phyloP scores from a whole-genome alignment of 2,329 filamentous ascomycete genomes.

The Botryotinia convoluta region DNA sequence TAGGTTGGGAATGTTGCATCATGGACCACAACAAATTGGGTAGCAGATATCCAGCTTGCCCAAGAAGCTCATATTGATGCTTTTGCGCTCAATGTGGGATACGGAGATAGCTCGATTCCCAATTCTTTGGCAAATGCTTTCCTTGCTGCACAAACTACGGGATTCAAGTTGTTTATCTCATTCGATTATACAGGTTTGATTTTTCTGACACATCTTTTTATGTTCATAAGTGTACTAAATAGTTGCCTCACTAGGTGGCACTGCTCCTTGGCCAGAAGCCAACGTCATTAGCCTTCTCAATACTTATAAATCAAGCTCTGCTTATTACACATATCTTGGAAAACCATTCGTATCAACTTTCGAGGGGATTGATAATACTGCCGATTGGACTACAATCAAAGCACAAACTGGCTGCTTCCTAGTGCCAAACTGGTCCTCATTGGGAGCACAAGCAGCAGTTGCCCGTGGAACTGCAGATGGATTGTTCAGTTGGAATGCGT shows the following conservation, averaged over 20 bases:
- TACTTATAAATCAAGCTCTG: neutral
- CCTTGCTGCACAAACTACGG: neutral
- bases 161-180: conserved; percentile 1
- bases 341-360: conserved; percentile 7
- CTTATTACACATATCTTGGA: neutral
- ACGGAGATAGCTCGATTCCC: neutral
- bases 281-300: neutral
- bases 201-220: neutral
- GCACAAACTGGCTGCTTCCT: neutral
- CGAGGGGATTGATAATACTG: neutral
- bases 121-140: neutral
- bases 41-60: neutral
- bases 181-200: conserved; percentile 2
- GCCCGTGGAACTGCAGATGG: neutral
- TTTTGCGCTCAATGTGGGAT: neutral
- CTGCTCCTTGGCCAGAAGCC: conserved; percentile 1
- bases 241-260: neutral
- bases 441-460: neutral
- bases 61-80: neutral
- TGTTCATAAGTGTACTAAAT: neutral
- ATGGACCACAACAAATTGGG: neutral
- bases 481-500: neutral
- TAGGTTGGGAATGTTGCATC: neutral
- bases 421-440: neutral
- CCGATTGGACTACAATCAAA: conserved; percentile 1